Evolutionary conservation across 352 stramenopile genomes (phyloP), one percentile per base, ranked within the genome.

Genomic region (Paralagenidium karlingii): DNA sequence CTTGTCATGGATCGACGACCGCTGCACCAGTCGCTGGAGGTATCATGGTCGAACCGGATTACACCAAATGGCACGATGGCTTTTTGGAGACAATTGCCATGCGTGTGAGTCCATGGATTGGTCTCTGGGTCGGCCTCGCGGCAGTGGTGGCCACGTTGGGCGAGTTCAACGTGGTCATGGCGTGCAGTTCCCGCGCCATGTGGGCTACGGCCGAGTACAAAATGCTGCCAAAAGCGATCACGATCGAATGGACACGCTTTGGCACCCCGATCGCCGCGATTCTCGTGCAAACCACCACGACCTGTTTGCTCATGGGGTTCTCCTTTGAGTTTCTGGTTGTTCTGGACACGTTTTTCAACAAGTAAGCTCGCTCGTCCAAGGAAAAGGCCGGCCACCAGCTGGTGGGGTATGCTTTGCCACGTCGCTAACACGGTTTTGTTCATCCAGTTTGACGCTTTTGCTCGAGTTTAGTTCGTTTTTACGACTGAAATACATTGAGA

Each of bases 111-210:
- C 67, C 66, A 21, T 91, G 74, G 74, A 49, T 91, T 7, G 77
- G 77, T 26, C 64, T 86, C 8, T 91, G 77, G 77, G 75, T 91
- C 28, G 69, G 76, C 10, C 68, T 74, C 3, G 70, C 69, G 13
- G 77, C 77, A 16, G 65, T 86, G 10, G 51, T 91, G n/a, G 70
- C 74, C 8, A 86, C 73, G 8, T 54, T 91, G 13, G 77, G 74
- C 25, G 77, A 91, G 47, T 91, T 91, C 50, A 88, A 86, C 39
- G 77, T 87, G 24, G 74, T 91, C 24, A 88, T 91, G 77, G 69
- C 71, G 9, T 87, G 74, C 49, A 85, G 66, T 45, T 86, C 70
- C 11, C 74, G 77, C 12, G 77, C 77, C 10, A 39, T 91, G 43
- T 87, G 76, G 77, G 69, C 70, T 8, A 85, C 74, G 11, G 74